Conservation (phyloP, 352 stramenopile species). For the Pythium brachiatum region DNA sequence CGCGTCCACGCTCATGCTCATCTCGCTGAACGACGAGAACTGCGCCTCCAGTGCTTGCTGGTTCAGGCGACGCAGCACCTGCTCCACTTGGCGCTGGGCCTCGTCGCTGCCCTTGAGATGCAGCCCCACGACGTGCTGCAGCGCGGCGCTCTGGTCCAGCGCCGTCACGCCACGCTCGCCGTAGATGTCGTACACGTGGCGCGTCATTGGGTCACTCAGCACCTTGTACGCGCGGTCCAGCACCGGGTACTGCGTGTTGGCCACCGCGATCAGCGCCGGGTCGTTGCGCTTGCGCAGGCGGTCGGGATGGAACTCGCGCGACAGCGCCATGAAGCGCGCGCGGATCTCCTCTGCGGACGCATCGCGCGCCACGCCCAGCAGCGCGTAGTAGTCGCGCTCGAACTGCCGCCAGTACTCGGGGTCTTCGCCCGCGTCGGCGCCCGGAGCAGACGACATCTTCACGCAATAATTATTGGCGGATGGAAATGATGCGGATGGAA, state of each 20-base stretch:
- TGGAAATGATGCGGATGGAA: background rate
- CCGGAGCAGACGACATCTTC: conserved; percentile 1
- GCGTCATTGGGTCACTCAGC: conserved; percentile 61
- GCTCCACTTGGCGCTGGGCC: conserved; percentile 53
- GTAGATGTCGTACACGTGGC: conserved; percentile 74
- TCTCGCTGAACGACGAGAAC: conserved; percentile 80
- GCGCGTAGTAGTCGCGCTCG: conserved; percentile 83
- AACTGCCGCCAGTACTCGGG: conserved; percentile 46
- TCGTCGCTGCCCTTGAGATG: conserved; percentile 51
- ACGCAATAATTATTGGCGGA: background rate
- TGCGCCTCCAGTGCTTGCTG: conserved; percentile 67
- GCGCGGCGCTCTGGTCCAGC: conserved; percentile 54
- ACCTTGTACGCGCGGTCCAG: conserved; percentile 84
- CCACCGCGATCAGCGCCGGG: conserved; percentile 49
- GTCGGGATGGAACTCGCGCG: conserved; percentile 85
- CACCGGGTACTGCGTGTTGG: conserved; percentile 76
- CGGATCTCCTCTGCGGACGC: conserved; percentile 67
- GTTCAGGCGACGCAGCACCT: conserved; percentile 60
- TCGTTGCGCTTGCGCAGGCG: conserved; percentile 48
- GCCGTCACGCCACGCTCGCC: conserved; percentile 67
- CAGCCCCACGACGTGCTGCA: conserved; percentile 35
- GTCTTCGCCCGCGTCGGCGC: conserved; percentile 20
- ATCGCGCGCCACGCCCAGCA: conserved; percentile 62
- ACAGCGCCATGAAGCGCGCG: conserved; percentile 61
- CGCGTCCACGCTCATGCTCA: conserved; percentile 77